Evolutionary conservation across 1,139 yeast species (phyloP), one percentile per base, ranked within the genome.

Genomic region (Lodderomyces oxycetoniae): DNA sequence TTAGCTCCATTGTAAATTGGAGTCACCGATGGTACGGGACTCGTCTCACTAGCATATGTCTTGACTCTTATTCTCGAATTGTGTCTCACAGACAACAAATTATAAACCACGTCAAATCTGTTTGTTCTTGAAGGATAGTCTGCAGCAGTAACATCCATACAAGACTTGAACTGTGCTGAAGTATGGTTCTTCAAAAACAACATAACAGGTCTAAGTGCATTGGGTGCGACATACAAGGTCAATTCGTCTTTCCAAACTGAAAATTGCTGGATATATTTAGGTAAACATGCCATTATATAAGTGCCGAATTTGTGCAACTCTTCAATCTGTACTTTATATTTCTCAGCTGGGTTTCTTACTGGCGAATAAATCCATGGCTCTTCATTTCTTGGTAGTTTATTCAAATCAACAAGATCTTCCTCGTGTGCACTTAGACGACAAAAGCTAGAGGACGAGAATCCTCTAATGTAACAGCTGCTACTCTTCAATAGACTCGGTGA

Each of bases 191-290:
- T 78, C 57, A 86, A 70, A 52, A 82, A 86, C 14, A 74, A 61
- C 61, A 81, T 61, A 37, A 79, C 79, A 20, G 89, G 93, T 46
- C 78, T 65, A 37, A 86, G 59, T 3, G 88, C 91, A 17, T 74
- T 60, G 32, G 95, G 95, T 3, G 89, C 85, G 41, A 83, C 76
- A 57, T 78, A 81, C 38, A 86, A 58, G 31, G 84, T 76, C 55
- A 86, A 74, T 61, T 86, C 95, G 56, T 86, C 95, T 61, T 86
- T 86, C 95, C 95, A 86, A 36, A 86, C 95, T 10, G 86, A 71
- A 50, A 85, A 86, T 56, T 82, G 83, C 61, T 86, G 95, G 44
- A 86, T 73, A 55, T 67, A 84, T 59, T 85, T 86, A 35, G 95
- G 95, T 62, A 86, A 54, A 44, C 86, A 77, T 13, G 86, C 73